These are phyloP conservation scores for Aureobasidium sp. DNA, from an alignment of 2,329 filamentous ascomycete genomes.

Conservation along the genomic window DNA sequence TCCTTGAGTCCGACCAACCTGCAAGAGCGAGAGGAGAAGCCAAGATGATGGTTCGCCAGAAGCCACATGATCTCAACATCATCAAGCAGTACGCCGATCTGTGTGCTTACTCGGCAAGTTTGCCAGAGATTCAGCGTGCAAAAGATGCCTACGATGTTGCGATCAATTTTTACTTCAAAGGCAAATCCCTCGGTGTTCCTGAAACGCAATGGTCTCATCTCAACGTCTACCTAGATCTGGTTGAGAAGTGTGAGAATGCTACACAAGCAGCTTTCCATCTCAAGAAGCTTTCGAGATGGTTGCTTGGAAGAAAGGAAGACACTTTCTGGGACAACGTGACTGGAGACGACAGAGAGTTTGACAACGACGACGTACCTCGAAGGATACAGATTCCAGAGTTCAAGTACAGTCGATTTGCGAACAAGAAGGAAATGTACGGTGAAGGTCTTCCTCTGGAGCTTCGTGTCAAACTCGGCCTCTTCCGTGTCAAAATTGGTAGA, in stretches of 20 bases:
- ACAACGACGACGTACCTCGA: constrained; percentile 59
- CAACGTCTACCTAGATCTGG: constrained; percentile 75
- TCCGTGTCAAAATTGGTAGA: constrained; percentile 59
- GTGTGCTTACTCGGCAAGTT: constrained; percentile 27
- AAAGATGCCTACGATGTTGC: constrained; percentile 40
- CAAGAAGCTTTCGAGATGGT: constrained; percentile 68
- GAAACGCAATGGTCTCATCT: constrained; percentile 67
- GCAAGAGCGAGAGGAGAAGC: constrained; percentile 42
- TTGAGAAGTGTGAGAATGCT: constrained; percentile 55
- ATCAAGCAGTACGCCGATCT: constrained; percentile 49
- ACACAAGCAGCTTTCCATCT: constrained; percentile 59
- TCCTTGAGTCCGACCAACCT: constrained; percentile 41
- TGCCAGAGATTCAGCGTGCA: constrained; percentile 20
- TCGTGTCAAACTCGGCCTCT: constrained; percentile 72
- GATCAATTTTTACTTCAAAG: constrained; percentile 39
- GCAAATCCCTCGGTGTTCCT: constrained; percentile 12
- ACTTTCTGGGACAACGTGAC: constrained; percentile 60
- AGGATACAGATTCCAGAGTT: constrained; percentile 54
- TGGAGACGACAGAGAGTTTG: constrained; percentile 74
- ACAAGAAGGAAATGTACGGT: constrained; percentile 50
- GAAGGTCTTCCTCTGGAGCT: constrained; percentile 69
- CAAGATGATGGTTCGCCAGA: constrained; percentile 44
- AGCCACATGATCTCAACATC: constrained; percentile 46
- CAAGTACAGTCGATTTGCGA: constrained; percentile 20
- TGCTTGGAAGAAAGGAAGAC: constrained; percentile 67